Conservation (phyloP, 2,329 filamentous ascomycete genomes). For the Xylariales sp. region DNA sequence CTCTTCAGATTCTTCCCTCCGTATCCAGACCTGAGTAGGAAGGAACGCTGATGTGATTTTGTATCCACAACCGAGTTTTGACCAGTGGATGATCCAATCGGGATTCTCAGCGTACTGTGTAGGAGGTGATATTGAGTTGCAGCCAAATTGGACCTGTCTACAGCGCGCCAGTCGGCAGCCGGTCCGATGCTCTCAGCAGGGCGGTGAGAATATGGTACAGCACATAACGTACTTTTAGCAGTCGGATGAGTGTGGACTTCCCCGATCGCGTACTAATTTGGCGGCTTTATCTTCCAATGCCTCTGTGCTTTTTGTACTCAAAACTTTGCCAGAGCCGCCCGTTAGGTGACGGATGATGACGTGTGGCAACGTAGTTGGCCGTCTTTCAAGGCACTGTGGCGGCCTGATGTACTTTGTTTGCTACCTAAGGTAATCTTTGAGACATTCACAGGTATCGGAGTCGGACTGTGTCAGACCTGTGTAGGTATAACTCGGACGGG, state of each 20-base stretch:
- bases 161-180: background rate
- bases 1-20: slow-evolving; percentile 1
- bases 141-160: background rate
- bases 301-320: too few relatives aligned
- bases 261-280: too few relatives aligned
- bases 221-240: too few relatives aligned
- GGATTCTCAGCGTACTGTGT: slow-evolving; percentile 7
- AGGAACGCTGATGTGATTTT: slow-evolving; percentile 8
- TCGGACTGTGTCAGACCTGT: too few relatives aligned
- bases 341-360: too few relatives aligned
- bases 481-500: background rate
- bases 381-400: too few relatives aligned
- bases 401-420: too few relatives aligned
- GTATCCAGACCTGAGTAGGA: background rate
- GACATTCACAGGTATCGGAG: too few relatives aligned
- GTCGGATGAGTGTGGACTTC: too few relatives aligned
- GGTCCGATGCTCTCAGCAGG: background rate
- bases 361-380: too few relatives aligned
- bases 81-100: slow-evolving; percentile 7
- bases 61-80: slow-evolving; percentile 10
- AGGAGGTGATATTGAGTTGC: slow-evolving; percentile 6
- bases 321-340: background rate
- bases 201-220: too few relatives aligned
- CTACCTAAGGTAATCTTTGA: too few relatives aligned
- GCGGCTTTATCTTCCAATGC: background rate